Evolutionary conservation across 1,284 basidiomycete species (phyloP).

Genomic region (Chondrostereum purpureum): DNA sequence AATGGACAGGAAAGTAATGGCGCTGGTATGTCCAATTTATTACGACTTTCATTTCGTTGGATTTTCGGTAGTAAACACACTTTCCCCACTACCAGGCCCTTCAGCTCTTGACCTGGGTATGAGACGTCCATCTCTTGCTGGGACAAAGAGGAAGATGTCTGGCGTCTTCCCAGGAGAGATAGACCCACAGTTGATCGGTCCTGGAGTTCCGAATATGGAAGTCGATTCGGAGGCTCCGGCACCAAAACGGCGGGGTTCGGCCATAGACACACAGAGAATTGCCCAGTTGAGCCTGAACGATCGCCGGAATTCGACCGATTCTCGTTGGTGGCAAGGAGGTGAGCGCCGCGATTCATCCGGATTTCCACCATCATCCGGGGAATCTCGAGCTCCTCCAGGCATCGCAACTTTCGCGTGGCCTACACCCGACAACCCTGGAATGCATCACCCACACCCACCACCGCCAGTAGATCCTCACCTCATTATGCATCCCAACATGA

Average conservation of each 20-base stretch:
- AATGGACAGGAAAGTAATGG: background rate
- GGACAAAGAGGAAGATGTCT: constrained; percentile 77
- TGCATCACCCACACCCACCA: constrained; percentile 27
- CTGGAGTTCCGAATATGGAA: constrained; percentile 54
- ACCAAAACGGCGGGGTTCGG: constrained; percentile 72
- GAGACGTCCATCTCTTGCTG: constrained; percentile 63
- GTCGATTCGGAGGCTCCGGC: constrained; percentile 60
- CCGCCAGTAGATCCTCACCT: constrained; percentile 30
- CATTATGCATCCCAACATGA: constrained; percentile 26
- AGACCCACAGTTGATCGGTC: constrained; percentile 63
- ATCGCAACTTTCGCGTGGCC: constrained; percentile 70
- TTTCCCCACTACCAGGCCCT: constrained; percentile 32
- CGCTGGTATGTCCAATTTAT: background rate
- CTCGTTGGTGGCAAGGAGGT: constrained; percentile 53
- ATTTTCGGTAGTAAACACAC: too few relatives aligned
- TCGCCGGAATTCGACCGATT: constrained; percentile 68
- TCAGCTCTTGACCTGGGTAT: constrained; percentile 54
- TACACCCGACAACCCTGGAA: constrained; percentile 34
- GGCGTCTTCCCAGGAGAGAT: constrained; percentile 46
- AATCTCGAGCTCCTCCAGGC: constrained; percentile 50
- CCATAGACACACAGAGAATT: constrained; percentile 67
- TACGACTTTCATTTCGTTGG: constrained; percentile 3
- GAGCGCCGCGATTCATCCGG: constrained; percentile 68
- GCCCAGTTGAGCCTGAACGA: constrained; percentile 68
- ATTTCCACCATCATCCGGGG: constrained; percentile 57